Evolutionary conservation across 148 eudicot genomes (phyloP), one percentile per base, ranked within the genome.

Genomic region (Amaranthus hypochondriacus): DNA sequence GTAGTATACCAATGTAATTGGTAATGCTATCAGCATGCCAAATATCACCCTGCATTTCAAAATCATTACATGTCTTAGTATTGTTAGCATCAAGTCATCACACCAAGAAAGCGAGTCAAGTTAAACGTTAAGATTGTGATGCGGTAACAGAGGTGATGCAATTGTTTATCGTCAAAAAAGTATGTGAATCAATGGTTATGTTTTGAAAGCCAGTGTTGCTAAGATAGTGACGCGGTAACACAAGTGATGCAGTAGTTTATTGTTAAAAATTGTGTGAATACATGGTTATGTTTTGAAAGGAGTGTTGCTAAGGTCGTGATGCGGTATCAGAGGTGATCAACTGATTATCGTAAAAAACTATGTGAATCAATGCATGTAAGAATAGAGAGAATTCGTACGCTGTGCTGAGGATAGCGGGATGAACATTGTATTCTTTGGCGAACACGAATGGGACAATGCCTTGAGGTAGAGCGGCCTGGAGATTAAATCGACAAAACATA

Each of bases 1-100:
- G 85, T 86, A 87, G 82, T 87, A 89, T 51, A 85, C 79, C 60
- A 89, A 48, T 28, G 93, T 83, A 43, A 89, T 82, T 0, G 93
- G 93, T 18, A 89, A 82, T 60, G 90, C 90, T 63, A 87, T 68
- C 66, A 89, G 67, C 93, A 89, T 87, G 51, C 93, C 93, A 74
- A 87, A 87, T 69, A 89, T 87, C 39, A 89, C 93, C 80, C 90
- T 89, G 89, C 75, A 68, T 7, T 76, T 18, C 68, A 72, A 66
- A 72, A 6, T 2, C 9, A 54, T 3, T 46, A 13, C 12, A 13
- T 6, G 21, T 65, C 39, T 28, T 74, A 66, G 77, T 10, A 13
- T 44, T 11, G 4, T 69, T 14, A 14, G 7, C 2, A 3, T 69
- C 51, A 69, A 14, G 15, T 56, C 4, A 4, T 5, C n/a, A 12